A percentile compares a stretch with the other conserved stretches of the same genome.
Conservation (phyloP, 495 filamentous ascomycete genomes). For the Talaromyces adpressus region DNA sequence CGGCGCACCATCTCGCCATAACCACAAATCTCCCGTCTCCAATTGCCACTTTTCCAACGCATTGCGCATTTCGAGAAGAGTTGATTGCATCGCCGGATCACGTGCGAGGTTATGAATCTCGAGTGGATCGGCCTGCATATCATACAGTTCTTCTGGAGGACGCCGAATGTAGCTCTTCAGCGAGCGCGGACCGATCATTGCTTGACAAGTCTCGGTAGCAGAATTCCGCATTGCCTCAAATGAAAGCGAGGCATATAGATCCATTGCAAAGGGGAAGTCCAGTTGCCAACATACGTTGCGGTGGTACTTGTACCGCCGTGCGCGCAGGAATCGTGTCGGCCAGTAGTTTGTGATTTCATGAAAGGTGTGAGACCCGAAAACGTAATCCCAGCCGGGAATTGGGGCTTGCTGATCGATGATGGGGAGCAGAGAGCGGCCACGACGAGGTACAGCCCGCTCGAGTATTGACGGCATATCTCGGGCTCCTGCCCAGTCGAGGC, state of each 20-base stretch:
- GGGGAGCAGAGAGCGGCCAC: conserved; percentile 26
- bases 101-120: too few relatives aligned
- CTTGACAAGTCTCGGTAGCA: conserved; percentile 12
- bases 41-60: too few relatives aligned
- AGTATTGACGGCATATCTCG: neutral
- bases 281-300: conserved; percentile 32
- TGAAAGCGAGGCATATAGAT: conserved; percentile 28
- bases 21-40: too few relatives aligned
- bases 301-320: conserved; percentile 32
- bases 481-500: conserved; percentile 26
- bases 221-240: conserved; percentile 30
- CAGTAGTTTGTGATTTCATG: conserved; percentile 39
- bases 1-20: conserved; percentile 20
- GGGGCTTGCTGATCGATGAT: conserved; percentile 14
- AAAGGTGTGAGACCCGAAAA: conserved; percentile 40
- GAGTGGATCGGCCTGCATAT: too few relatives aligned
- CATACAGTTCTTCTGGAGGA: too few relatives aligned
- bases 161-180: too few relatives aligned
- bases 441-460: neutral
- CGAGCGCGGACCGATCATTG: conserved; percentile 32
- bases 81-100: too few relatives aligned
- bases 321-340: conserved; percentile 32
- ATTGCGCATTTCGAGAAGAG: too few relatives aligned
- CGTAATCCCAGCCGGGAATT: conserved; percentile 16
- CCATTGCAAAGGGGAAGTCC: conserved; percentile 35